Evolutionary conservation across 2,329 filamentous ascomycete species (phyloP), one percentile per base, ranked within the genome.

Genomic region (Aspergillus sp.): DNA sequence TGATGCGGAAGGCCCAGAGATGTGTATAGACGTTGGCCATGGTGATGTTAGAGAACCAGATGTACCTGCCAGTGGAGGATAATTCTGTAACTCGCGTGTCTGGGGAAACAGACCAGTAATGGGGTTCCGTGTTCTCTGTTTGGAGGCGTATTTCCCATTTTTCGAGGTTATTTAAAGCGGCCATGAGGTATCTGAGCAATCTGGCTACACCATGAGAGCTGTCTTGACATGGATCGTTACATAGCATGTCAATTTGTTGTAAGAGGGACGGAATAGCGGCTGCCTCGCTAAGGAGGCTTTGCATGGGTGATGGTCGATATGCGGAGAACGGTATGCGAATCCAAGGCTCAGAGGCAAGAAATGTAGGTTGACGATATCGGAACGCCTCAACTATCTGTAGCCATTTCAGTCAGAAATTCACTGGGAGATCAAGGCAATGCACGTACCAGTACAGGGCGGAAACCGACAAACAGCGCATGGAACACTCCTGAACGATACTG

Each of bases 391-490:
- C 51, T 10, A 68, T 55, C 66, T 69, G 37, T 22, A 12, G 4
- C 2, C 10, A 5, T 30, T 5, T 41, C 19, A 20, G 35, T 44
- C 17, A 25, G 35, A 43, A 5, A 44, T 19, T n/a, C 7, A 43
- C 32, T 4, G 43, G 13, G 43, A 19, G 20, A 25, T 20, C 0
- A 25, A 17, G 15, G 5, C 23, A 5, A 23, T 1, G 15, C 43
- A 27, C 66, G 35, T 55, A 71, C 70, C 25, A 73, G 53, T 5
- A 68, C 52, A 5, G 71, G 68, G n/a, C 71, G 55, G 43, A 69
- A 69, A 0, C 70, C 71, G 1, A 69, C 55, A 44, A 73, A 73
- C 0, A 73, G 54, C 30, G 58, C 60, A 41, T 74, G 69, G 0
- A 66, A 52, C n/a, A 62, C 48, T 1, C 67, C 69, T 2, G 58